These are phyloP conservation scores for Mollisia scopiformis DNA, from an alignment of 2,329 filamentous ascomycete genomes.

Conservation along the genomic window DNA sequence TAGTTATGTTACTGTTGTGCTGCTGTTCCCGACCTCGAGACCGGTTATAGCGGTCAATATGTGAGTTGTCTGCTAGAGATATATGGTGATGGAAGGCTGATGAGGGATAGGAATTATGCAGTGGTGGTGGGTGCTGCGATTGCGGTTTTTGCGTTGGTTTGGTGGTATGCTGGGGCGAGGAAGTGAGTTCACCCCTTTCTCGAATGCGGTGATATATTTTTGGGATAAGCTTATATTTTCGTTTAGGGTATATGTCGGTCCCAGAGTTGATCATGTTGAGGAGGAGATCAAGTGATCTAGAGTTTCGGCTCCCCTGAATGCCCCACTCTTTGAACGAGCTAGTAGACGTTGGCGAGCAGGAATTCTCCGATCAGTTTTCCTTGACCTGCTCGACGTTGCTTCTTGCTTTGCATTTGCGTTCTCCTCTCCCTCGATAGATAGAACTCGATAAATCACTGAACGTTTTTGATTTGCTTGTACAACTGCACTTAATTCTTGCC, in stretches of 20 bases:
- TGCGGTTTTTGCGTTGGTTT: not conserved
- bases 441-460: no score
- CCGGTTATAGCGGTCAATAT: not conserved
- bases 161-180: not conserved
- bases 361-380: no score
- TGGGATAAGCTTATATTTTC: no score
- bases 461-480: no score
- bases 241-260: not conserved
- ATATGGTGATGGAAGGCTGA: not conserved
- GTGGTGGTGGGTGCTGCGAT: not conserved
- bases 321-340: not conserved
- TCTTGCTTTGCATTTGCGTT: no score
- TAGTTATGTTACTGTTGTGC: not conserved
- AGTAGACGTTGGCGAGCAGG: not conserved
- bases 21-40: not conserved
- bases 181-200: no score
- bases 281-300: not conserved
- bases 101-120: not conserved
- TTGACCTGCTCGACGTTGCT: no score
- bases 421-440: no score
- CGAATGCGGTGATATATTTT: no score
- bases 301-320: not conserved
- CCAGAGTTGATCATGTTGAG: not conserved
- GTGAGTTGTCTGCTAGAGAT: not conserved
- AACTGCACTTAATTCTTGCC: no score